Conservation (phyloP, 2,329 filamentous ascomycete genomes). For the Cryphonectria radicalis region DNA sequence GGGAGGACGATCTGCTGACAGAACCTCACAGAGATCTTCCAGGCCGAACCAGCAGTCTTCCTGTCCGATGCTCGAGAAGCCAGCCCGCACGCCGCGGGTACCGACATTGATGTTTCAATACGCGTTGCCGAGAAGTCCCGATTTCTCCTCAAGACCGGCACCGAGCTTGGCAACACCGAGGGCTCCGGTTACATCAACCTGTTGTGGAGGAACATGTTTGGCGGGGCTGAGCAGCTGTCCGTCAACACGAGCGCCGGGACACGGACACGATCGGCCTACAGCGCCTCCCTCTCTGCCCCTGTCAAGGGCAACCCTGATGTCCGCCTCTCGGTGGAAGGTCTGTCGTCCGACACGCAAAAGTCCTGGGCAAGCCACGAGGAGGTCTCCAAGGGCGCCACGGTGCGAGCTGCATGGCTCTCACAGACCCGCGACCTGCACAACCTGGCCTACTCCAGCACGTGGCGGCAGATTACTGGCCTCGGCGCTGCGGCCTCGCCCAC, state of each 20-base stretch:
- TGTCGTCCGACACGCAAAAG: slow-evolving; percentile 85
- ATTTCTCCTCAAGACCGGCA: slow-evolving; percentile 90
- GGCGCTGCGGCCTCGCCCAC: slow-evolving; percentile 76
- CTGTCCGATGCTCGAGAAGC: slow-evolving; percentile 75
- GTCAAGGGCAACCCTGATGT: slow-evolving; percentile 83
- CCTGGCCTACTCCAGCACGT: slow-evolving; percentile 77
- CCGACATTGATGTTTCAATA: slow-evolving; percentile 81
- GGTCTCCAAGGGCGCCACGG: slow-evolving; percentile 74
- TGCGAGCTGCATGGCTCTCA: slow-evolving; percentile 77
- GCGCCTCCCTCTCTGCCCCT: slow-evolving; percentile 81
- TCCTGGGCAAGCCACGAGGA: slow-evolving; percentile 95
- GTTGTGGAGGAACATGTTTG: slow-evolving; percentile 88
- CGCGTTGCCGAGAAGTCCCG: slow-evolving; percentile 79
- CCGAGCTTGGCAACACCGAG: slow-evolving; percentile 90
- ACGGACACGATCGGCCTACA: slow-evolving; percentile 88
- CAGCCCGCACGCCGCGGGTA: slow-evolving; percentile 71
- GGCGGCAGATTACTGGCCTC: slow-evolving; percentile 87
- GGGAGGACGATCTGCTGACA: slow-evolving; percentile 3
- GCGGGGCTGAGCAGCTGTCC: slow-evolving; percentile 87
- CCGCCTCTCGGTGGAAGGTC: slow-evolving; percentile 75
- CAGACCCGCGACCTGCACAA: slow-evolving; percentile 71
- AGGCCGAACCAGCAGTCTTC: slow-evolving; percentile 79
- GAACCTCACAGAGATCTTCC: slow-evolving; percentile 73
- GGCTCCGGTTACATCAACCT: slow-evolving; percentile 91
- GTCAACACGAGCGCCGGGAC: slow-evolving; percentile 89